These are phyloP conservation scores for Geum urbanum DNA, from an alignment of 306 rosid species.

Conservation along the genomic window DNA sequence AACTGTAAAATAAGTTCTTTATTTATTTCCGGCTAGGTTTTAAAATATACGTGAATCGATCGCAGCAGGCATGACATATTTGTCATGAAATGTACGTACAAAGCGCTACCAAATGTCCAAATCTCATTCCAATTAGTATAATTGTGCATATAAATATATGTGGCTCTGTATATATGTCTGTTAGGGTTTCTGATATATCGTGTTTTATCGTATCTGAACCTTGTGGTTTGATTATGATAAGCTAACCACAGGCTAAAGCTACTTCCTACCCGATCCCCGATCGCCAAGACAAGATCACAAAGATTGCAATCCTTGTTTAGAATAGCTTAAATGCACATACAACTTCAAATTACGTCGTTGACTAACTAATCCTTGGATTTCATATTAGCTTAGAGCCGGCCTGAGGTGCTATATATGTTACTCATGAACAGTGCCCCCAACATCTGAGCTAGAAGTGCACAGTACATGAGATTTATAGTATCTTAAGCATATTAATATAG, in stretches of 20 bases:
- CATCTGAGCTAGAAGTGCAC: no score
- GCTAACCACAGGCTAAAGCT: constrained; percentile 15
- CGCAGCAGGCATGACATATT: constrained; percentile 9
- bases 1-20: not conserved
- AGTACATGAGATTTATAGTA: no score
- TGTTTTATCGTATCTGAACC: not conserved
- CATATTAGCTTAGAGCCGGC: no score
- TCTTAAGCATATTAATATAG: no score
- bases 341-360: no score
- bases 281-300: not conserved
- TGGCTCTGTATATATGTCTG: not conserved
- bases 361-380: no score
- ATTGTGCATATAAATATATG: not conserved
- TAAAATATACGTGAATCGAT: not conserved
- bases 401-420: no score
- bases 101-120: not conserved
- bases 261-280: constrained; percentile 10
- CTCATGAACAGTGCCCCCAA: no score
- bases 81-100: not conserved
- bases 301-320: no score
- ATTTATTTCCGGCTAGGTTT: not conserved
- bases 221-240: constrained; percentile 14
- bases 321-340: no score
- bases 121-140: not conserved
- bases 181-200: not conserved